These are phyloP conservation scores for Eremothecium sinecaudum DNA, from an alignment of 1,139 yeast species.

Conservation along the genomic window DNA sequence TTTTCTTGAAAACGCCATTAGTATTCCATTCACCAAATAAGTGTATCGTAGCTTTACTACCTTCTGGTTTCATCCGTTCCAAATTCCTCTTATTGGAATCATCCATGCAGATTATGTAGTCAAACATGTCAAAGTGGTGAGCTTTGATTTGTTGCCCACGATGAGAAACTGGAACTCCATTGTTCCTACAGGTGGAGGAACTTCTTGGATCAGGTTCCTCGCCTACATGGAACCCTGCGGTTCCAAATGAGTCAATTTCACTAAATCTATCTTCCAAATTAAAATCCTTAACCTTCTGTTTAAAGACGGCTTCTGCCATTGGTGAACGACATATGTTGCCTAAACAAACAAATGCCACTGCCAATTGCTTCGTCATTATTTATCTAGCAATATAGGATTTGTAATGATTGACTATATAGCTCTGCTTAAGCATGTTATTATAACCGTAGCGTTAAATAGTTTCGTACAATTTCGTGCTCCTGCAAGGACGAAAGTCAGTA, in stretches of 20 bases:
- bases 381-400: not conserved
- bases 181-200: slow-evolving; percentile 52
- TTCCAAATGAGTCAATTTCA: slow-evolving; percentile 77
- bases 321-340: slow-evolving; percentile 97
- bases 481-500: no score
- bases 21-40: slow-evolving; percentile 73
- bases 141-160: slow-evolving; percentile 59
- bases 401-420: slow-evolving; percentile 1
- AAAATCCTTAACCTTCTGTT: slow-evolving; percentile 47
- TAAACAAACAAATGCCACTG: slow-evolving; percentile 82
- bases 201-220: slow-evolving; percentile 74
- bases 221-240: slow-evolving; percentile 77
- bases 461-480: no score
- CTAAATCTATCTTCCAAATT: slow-evolving; percentile 37
- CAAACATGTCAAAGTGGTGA: slow-evolving; percentile 58
- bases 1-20: slow-evolving; percentile 35
- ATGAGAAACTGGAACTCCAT: slow-evolving; percentile 70
- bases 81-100: slow-evolving; percentile 54
- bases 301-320: slow-evolving; percentile 93
- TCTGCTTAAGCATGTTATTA: no score
- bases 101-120: slow-evolving; percentile 84
- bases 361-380: slow-evolving; percentile 31
- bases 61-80: slow-evolving; percentile 48
- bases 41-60: slow-evolving; percentile 40
- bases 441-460: not conserved